Evolutionary conservation across 2,329 filamentous ascomycete genomes (phyloP), one percentile per base, ranked within the genome.

Genomic region (Xylaria digitata): DNA sequence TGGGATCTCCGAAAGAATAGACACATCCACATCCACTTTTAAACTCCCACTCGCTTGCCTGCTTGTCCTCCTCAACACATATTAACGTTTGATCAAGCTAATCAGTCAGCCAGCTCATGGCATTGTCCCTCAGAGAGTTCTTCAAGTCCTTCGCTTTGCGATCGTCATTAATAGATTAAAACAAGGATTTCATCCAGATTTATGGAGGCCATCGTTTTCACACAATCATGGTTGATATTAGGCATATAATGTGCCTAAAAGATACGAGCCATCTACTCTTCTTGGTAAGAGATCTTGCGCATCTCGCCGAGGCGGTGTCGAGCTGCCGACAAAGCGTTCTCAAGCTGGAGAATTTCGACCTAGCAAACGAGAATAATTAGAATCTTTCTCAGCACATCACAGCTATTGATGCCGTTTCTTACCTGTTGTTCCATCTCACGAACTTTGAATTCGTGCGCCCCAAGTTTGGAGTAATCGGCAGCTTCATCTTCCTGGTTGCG

Each of bases 351-450:
- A 73, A 99, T 99, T 81, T 99, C 94, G 77, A 99, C 96, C 94
- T 97, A 76, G 63, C 43, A 6, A 21, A 32, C 52, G 45, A 56
- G 64, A 61, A 60, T 30, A 9, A 67, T 76, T 70, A 76, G 73
- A 53, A 49, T 63, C 60, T 55, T 40, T 55, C 23, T 34, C 26
- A 26, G 17, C n/a, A 32, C 9, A 61, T 23, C 6, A 45, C 42
- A 6, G 65, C 45, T 26, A 46, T 50, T 42, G 19, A 52, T 0
- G 15, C 23, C 2, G 21, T 34, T 42, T 50, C 87, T 75, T 85
- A 97, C 94, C 92, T 99, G 96, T 78, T 99, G 96, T 83, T 99
- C 96, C 96, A 99, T 99, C 83, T 99, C 94, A 74, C 91, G 88
- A 58, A 97, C 94, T 86, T 99, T 99, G 85, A 99, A 98, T 82